A percentile compares a stretch with the other conserved stretches of the same genome.
Conservation (phyloP, 306 rosid genomes). For the Quercus glauca region DNA sequence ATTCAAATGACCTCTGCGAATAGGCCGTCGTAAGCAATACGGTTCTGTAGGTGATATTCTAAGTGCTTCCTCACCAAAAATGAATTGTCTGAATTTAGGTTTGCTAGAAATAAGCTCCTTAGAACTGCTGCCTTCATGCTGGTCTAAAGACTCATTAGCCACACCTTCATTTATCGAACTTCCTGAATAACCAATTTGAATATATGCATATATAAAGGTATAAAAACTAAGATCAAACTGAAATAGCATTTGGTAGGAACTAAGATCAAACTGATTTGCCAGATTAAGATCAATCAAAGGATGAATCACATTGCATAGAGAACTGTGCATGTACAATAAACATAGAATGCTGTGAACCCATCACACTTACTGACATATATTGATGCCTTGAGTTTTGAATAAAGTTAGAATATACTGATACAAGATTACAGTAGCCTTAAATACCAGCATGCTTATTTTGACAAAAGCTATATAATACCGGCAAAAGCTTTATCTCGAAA, state of each 20-base stretch:
- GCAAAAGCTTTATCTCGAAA: neutral
- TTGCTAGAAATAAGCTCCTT: conserved; percentile 38
- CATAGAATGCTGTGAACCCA: neutral
- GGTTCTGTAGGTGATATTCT: conserved; percentile 71
- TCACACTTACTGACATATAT: neutral
- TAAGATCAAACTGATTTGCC: neutral
- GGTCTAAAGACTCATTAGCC: conserved; percentile 39
- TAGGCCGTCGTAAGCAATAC: conserved; percentile 80
- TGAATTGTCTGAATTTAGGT: conserved; percentile 48
- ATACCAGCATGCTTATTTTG: neutral
- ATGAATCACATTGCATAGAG: neutral
- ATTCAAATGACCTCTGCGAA: conserved; percentile 92
- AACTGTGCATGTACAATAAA: neutral
- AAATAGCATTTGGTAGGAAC: conserved; percentile 12
- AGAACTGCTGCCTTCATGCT: conserved; percentile 46
- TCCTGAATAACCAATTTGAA: conserved; percentile 40
- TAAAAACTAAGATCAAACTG: conserved; percentile 28
- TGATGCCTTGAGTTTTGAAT: neutral
- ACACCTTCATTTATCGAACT: conserved; percentile 36
- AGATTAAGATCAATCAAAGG: conserved; percentile 15
- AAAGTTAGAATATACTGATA: neutral
- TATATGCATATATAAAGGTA: conserved; percentile 9
- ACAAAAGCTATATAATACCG: neutral
- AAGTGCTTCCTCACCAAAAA: conserved; percentile 88
- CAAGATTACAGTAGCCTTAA: too few species aligned